A percentile compares a stretch with the other conserved stretches of the same genome.
phyloP scores from a whole-genome alignment of 116 monocot species.

The Dioscorea cayenensis region DNA sequence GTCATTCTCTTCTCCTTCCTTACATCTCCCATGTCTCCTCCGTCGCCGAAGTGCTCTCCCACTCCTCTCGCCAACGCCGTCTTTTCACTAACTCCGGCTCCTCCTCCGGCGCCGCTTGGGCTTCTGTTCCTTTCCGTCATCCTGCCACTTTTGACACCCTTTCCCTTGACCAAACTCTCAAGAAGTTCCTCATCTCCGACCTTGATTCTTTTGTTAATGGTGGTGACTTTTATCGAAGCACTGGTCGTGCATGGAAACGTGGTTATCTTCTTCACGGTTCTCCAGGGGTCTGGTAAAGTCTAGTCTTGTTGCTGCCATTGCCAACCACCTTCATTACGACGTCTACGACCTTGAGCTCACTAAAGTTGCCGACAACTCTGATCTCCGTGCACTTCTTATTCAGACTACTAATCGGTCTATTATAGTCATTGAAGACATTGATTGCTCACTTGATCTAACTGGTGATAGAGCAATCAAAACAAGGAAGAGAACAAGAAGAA shows the following conservation, averaged over 20 bases:
- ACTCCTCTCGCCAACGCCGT: conserved; percentile 38
- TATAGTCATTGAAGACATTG: conserved; percentile 90
- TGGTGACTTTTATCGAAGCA: conserved; percentile 36
- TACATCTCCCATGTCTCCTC: conserved; percentile 47
- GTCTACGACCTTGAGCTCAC: conserved; percentile 93
- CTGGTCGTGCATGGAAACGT: conserved; percentile 67
- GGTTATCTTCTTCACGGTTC: conserved; percentile 73
- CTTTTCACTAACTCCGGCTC: conserved; percentile 38
- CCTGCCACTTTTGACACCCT: conserved; percentile 70
- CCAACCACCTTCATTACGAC: conserved; percentile 79
- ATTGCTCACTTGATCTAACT: conserved; percentile 74
- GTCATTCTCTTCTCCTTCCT: conserved; percentile 39
- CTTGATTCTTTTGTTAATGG: conserved; percentile 28
- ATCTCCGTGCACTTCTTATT: conserved; percentile 61
- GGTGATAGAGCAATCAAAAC: conserved; percentile 22
- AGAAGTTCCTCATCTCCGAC: conserved; percentile 30
- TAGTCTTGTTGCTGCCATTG: conserved; percentile 86
- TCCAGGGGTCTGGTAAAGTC: conserved; percentile 72
- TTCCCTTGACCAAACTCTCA: conserved; percentile 43
- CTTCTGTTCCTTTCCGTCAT: conserved; percentile 63
- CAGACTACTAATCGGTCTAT: conserved; percentile 83
- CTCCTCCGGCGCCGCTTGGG: conserved; percentile 17
- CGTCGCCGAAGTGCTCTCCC: conserved; percentile 20
- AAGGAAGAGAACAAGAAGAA: background rate
- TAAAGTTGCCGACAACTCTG: conserved; percentile 66